phyloP scores from a whole-genome alignment of 176 grass and related monocot genomes.

The Cymbopogon citratus region DNA sequence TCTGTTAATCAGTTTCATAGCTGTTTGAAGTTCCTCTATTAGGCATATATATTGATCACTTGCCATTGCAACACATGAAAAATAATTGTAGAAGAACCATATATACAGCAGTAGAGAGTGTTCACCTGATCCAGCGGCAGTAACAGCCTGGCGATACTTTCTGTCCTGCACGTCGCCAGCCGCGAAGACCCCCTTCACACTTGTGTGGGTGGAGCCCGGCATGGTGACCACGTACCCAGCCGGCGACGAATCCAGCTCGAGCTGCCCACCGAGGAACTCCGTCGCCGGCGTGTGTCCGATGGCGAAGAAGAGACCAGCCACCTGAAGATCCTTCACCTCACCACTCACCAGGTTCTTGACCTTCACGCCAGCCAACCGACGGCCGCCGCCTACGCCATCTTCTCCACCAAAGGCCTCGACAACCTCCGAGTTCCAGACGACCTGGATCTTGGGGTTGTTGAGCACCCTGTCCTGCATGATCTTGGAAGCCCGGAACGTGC shows the following conservation, averaged over 20 bases:
- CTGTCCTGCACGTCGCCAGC: conserved; percentile 93
- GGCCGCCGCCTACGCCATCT: too few species aligned
- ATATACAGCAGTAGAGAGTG: too few species aligned
- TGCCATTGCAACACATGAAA: too few species aligned
- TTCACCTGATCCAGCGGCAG: conserved; percentile 40
- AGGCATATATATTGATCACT: too few species aligned
- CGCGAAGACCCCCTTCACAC: conserved; percentile 86
- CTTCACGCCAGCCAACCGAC: conserved; percentile 26
- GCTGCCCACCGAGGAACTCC: conserved; percentile 88
- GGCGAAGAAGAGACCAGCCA: conserved; percentile 86
- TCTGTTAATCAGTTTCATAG: too few species aligned
- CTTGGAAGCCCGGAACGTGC: too few species aligned
- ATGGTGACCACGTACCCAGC: conserved; percentile 78
- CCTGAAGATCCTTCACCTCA: conserved; percentile 57
- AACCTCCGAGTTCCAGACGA: too few species aligned
- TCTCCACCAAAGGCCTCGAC: too few species aligned
- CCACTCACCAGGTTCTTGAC: conserved; percentile 62
- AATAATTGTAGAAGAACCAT: too few species aligned
- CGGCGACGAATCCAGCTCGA: conserved; percentile 70
- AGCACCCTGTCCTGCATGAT: too few species aligned
- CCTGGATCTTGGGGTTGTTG: too few species aligned
- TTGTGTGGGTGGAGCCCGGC: conserved; percentile 72
- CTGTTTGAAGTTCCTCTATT: too few species aligned
- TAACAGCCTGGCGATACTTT: conserved; percentile 91
- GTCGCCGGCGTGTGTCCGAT: conserved; percentile 91